These are phyloP conservation scores for Dentipellis fragilis DNA, from an alignment of 768 basidiomycete genomes.

Conservation along the genomic window DNA sequence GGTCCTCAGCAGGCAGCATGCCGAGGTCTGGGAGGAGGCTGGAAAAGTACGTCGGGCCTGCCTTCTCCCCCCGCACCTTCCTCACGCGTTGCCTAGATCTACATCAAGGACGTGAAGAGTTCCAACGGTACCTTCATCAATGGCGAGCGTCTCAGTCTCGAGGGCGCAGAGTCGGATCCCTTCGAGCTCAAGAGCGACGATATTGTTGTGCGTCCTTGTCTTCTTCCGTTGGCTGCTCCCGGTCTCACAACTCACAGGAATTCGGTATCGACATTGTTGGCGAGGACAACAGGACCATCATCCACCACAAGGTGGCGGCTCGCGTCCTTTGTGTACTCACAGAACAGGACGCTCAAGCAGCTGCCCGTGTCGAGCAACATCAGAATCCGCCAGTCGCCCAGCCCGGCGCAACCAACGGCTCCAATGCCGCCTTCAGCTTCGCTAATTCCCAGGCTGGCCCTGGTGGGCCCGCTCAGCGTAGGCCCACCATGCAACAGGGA, in stretches of 20 bases:
- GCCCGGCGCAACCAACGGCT: slow-evolving; percentile 27
- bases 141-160: slow-evolving; percentile 80
- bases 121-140: slow-evolving; percentile 99
- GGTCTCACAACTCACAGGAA: slow-evolving; percentile 46
- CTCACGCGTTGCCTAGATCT: slow-evolving; percentile 50
- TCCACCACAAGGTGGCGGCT: slow-evolving; percentile 98
- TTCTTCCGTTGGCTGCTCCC: slow-evolving; percentile 5
- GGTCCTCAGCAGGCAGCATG: slow-evolving; percentile 87
- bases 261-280: slow-evolving; percentile 99
- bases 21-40: slow-evolving; percentile 94
- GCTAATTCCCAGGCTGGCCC: slow-evolving; percentile 26
- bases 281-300: slow-evolving; percentile 95
- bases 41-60: slow-evolving; percentile 57
- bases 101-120: slow-evolving; percentile 96
- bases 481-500: slow-evolving; percentile 50
- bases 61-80: slow-evolving; percentile 9
- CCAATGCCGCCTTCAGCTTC: slow-evolving; percentile 30
- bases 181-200: slow-evolving; percentile 93
- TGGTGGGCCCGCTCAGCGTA: slow-evolving; percentile 30
- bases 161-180: slow-evolving; percentile 86
- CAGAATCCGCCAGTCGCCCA: slow-evolving; percentile 30
- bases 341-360: slow-evolving; percentile 74
- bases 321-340: slow-evolving; percentile 83
- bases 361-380: slow-evolving; percentile 60
- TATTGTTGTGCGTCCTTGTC: slow-evolving; percentile 64